Evolutionary conservation across 805 yeast genomes (phyloP), one percentile per base, ranked within the genome.

Genomic region (Candida tibetensis): DNA sequence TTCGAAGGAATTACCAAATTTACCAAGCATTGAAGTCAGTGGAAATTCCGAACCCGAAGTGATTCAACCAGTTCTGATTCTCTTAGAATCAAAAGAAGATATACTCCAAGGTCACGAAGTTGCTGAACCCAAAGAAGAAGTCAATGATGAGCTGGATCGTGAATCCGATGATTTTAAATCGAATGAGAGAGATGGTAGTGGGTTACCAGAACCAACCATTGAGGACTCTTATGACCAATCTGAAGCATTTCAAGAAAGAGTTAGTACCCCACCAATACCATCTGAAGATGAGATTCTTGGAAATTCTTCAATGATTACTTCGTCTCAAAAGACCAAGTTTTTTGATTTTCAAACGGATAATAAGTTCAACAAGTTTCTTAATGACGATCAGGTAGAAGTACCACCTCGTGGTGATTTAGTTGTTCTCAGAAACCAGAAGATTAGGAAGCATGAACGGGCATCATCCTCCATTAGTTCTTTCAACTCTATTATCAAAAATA

Each of bases 351-450:
- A 26, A 17, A 15, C 31, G 9, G 42, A 48, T 16, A 45, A 46
- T 21, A 42, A 37, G 23, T 47, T 49, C 29, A 41, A 48, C 10
- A 44, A 38, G 16, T 46, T 53, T 14, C 23, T 55, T 25, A 45
- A 48, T 33, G 60, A 55, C 31, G 39, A 38, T 6, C 57, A 53
- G 40, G 29, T 17, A 2, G 53, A 44, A 16, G 57, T 53, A 2
- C 60, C 60, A 6, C 60, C 58, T 2, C 45, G 60, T 19, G 58
- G 57, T 1, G 60, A 53, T 28, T 32, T 53, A 23, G 39, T 34
- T 7, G 41, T 50, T 13, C 34, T 47, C 18, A 28, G 26, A 13
- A 41, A 38, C 14, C 38, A 40, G 22, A 48, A 42, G 30, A 41
- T 48, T 18, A 37, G 49, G 26, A 49, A 46, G 23, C 53, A 49